phyloP scores from a whole-genome alignment of 2,329 filamentous ascomycete species.

The Gyromitra esculenta region DNA sequence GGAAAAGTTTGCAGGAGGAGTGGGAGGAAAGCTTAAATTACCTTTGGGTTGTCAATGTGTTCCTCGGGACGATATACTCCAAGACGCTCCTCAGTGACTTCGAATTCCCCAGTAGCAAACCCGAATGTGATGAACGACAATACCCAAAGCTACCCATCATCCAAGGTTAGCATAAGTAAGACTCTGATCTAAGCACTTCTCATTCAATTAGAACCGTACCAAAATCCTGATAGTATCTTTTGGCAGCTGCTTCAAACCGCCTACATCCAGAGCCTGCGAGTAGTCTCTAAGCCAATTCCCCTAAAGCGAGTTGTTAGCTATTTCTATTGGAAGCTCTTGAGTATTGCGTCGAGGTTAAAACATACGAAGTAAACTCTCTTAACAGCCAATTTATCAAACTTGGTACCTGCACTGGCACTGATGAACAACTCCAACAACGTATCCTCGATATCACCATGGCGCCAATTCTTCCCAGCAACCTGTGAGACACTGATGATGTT shows the following conservation, averaged over 20 bases:
- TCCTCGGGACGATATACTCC: constrained; percentile 82
- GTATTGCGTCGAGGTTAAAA: background rate
- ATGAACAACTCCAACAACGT: constrained; percentile 77
- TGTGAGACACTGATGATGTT: constrained; percentile 67
- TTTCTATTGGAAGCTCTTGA: background rate
- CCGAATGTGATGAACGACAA: constrained; percentile 90
- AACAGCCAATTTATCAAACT: constrained; percentile 87
- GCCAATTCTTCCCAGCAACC: constrained; percentile 64
- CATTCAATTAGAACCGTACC: constrained; percentile 64
- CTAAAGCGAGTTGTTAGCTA: constrained; percentile 52
- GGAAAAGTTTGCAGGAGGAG: background rate
- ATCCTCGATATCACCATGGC: constrained; percentile 92
- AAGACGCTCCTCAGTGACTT: constrained; percentile 82
- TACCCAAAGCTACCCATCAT: constrained; percentile 62
- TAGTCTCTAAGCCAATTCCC: constrained; percentile 89
- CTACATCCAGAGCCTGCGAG: constrained; percentile 82
- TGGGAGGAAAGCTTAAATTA: constrained; percentile 66
- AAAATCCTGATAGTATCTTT: constrained; percentile 80
- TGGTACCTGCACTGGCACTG: constrained; percentile 70
- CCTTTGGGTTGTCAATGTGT: constrained; percentile 76
- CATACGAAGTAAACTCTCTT: constrained; percentile 73
- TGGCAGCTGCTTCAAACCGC: constrained; percentile 79
- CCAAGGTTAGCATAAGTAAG: background rate
- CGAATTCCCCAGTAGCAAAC: constrained; percentile 82
- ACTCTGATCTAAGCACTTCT: background rate